Base-by-base conservation (phyloP, 208 protist species). In the Trichomonas tenax region DNA sequence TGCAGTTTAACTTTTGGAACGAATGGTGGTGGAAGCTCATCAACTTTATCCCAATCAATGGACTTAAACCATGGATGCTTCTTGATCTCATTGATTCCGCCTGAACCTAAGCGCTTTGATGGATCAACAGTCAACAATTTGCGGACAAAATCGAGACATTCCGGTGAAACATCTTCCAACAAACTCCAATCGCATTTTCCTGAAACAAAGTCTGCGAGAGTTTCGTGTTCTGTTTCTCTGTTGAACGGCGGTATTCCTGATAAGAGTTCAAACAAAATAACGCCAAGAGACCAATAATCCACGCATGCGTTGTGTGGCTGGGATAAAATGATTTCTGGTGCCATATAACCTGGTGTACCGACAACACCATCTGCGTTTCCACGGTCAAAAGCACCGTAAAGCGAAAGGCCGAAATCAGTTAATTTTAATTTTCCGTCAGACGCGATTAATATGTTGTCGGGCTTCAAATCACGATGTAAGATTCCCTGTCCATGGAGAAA, bases 391-490 rank as follows among this genome's bases (percentile, higher is more conserved):
- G 81, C 34, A 9, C 81, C 81, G n/a, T 41, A 84, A 41, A 84
- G 26, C 26, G 44, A 31, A 15, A 90, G 88, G 11, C 96, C 86
- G 81, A 97, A 96, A 93, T 97, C 96, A 46, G 97, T 96, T 23
- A 97, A 34, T 63, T 58, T 46, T 46, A 97, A 44, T 81, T 97
- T 97, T 0, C 97, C 98, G 17, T 97, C 63, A 36, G 84, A 81
- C 38, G 97, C 97, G 0, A 98, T 72, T 36, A 98, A 96, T 41
- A 98, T 97, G 81, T 98, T 98, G 96, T 98, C 98, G 63, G 98
- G 97, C 96, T 98, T 98, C 31, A 98, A 51, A 82, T 97, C 96
- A 31, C 97, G 95, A 95, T 98, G 98, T 81, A 98, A 96, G 89
- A 98, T 97, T 36, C 97, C 97, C 48, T 96, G 72, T 40, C 49